Evolutionary conservation across 495 filamentous ascomycete genomes (phyloP).

Genomic region (Neurospora cerealis): DNA sequence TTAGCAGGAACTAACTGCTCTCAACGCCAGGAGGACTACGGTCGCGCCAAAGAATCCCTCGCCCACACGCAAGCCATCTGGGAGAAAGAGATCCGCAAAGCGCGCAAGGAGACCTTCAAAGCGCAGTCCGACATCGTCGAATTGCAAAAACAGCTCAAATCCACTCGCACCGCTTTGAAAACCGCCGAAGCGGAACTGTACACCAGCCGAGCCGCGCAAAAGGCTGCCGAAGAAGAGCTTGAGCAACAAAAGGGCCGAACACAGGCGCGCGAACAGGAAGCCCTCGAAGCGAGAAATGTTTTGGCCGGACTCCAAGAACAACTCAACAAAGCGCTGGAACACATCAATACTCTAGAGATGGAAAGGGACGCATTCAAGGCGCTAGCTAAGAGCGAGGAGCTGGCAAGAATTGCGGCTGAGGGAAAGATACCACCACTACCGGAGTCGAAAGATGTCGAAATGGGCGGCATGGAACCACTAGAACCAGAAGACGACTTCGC

Average conservation of each 20-base stretch:
- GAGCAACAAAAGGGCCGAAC: conserved; percentile 38
- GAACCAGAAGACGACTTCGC: conserved; percentile 37
- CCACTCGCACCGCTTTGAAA: conserved; percentile 42
- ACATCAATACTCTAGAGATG: conserved; percentile 56
- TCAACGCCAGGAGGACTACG: conserved; percentile 56
- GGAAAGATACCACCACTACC: conserved; percentile 50
- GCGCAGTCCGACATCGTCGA: conserved; percentile 68
- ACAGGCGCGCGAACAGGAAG: conserved; percentile 57
- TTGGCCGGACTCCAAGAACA: conserved; percentile 68
- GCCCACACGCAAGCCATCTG: conserved; percentile 62
- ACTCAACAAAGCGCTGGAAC: conserved; percentile 51
- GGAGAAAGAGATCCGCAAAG: conserved; percentile 75
- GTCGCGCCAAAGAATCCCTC: conserved; percentile 63
- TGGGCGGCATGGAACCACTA: conserved; percentile 8
- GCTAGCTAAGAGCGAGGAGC: conserved; percentile 46
- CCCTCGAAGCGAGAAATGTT: conserved; percentile 63
- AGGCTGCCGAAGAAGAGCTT: conserved; percentile 22
- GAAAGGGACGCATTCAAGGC: conserved; percentile 58
- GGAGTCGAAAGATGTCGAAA: conserved; percentile 14
- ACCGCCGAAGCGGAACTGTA: conserved; percentile 51
- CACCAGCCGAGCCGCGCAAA: conserved; percentile 39
- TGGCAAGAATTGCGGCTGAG: conserved; percentile 54
- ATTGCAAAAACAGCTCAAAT: conserved; percentile 72
- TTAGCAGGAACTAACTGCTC: neutral
- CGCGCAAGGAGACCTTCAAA: conserved; percentile 80